These are phyloP conservation scores for Cercophora scortea DNA, from an alignment of 495 filamentous ascomycete genomes.

Conservation along the genomic window DNA sequence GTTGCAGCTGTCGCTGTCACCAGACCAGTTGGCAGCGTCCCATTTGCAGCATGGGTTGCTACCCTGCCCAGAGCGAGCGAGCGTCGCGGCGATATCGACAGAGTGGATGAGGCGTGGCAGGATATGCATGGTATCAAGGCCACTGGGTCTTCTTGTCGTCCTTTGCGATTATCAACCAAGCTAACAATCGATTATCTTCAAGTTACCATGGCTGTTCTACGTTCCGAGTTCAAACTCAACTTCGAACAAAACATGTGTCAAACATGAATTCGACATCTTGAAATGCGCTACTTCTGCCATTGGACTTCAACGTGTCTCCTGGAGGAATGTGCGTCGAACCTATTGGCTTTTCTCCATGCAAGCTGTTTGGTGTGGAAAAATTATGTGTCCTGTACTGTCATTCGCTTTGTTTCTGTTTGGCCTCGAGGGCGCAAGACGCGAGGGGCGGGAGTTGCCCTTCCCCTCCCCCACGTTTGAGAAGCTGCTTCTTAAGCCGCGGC, in stretches of 20 bases:
- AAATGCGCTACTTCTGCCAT: conserved; percentile 13
- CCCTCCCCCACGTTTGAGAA: too few species aligned
- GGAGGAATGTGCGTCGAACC: background rate
- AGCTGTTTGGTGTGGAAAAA: background rate
- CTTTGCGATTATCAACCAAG: background rate
- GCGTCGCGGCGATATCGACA: background rate
- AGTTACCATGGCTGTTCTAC: background rate
- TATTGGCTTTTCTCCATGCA: background rate
- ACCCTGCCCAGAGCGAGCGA: background rate
- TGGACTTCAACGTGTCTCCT: background rate
- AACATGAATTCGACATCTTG: conserved; percentile 4
- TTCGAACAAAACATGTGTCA: conserved; percentile 3
- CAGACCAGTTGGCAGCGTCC: conserved; percentile 11
- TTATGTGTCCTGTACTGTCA: too few species aligned
- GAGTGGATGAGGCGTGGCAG: conserved; percentile 1
- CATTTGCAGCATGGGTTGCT: conserved; percentile 5
- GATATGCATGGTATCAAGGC: conserved; percentile 10
- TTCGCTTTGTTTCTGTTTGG: too few species aligned
- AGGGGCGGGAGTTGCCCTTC: too few species aligned
- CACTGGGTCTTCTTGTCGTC: background rate
- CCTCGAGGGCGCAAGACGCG: too few species aligned
- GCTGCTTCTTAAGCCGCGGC: too few species aligned
- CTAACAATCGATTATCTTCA: background rate
- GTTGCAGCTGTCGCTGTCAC: conserved; percentile 1
- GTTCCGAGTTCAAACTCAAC: background rate